phyloP scores from a whole-genome alignment of 345 rosid species.

The Sisymbrium irio region DNA sequence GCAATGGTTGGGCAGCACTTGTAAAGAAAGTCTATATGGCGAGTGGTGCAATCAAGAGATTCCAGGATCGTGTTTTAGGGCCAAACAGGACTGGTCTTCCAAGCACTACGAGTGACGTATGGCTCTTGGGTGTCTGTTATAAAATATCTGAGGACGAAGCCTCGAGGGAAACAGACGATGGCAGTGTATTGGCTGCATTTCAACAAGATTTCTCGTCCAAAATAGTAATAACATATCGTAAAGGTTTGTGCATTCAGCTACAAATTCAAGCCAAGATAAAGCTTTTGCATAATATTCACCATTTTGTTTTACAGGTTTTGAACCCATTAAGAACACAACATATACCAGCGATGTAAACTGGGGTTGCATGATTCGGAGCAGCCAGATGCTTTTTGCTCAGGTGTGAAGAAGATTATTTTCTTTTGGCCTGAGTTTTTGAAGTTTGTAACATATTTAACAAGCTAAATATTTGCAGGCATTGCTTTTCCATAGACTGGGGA shows the following conservation, averaged over 20 bases:
- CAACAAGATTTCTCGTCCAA: constrained; percentile 72
- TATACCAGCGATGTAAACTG: constrained; percentile 73
- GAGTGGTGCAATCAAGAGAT: constrained; percentile 78
- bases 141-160: constrained; percentile 53
- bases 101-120: constrained; percentile 60
- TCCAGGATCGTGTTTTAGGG: constrained; percentile 85
- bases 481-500: constrained; percentile 76
- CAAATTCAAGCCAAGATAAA: not conserved
- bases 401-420: constrained; percentile 25
- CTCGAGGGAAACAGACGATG: constrained; percentile 37
- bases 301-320: constrained; percentile 59
- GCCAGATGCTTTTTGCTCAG: constrained; percentile 99
- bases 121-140: constrained; percentile 83
- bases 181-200: constrained; percentile 53
- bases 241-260: constrained; percentile 50
- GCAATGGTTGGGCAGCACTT: constrained; percentile 68
- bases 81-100: constrained; percentile 61
- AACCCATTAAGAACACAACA: constrained; percentile 61
- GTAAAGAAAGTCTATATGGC: constrained; percentile 59
- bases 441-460: not conserved
- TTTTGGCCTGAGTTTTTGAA: not conserved
- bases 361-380: constrained; percentile 99
- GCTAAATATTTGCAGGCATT: constrained; percentile 54
- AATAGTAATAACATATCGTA: constrained; percentile 78
- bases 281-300: not conserved